Percentiles rank a stretch among this genome's conserved stretches.
Conservation (phyloP, 2,329 filamentous ascomycete species). For the Dactylellina drechsleri region DNA sequence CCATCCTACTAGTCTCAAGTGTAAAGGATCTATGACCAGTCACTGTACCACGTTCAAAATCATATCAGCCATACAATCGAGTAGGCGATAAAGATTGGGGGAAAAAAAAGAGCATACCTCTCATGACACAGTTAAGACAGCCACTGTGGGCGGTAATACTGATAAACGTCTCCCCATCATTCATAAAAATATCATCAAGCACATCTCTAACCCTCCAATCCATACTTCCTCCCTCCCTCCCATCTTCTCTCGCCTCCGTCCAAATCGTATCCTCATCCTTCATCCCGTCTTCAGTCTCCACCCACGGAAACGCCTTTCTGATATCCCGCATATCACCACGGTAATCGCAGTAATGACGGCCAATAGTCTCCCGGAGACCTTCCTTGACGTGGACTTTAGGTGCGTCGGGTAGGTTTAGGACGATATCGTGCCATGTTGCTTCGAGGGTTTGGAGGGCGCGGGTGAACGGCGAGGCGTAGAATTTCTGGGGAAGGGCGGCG, state of each 20-base stretch:
- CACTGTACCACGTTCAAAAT: constrained; percentile 59
- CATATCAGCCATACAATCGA: neutral
- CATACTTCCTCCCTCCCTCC: constrained; percentile 65
- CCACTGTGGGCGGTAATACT: constrained; percentile 72
- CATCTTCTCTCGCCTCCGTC: constrained; percentile 64
- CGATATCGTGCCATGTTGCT: constrained; percentile 69
- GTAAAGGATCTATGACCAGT: constrained; percentile 71
- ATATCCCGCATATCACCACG: constrained; percentile 66
- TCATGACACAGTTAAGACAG: constrained; percentile 42
- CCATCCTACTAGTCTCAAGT: constrained; percentile 73
- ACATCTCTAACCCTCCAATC: constrained; percentile 65
- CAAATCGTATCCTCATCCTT: constrained; percentile 69
- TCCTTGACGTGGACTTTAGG: constrained; percentile 59
- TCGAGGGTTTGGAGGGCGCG: constrained; percentile 73
- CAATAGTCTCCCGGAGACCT: constrained; percentile 71
- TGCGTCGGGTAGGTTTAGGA: constrained; percentile 65
- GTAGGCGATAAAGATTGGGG: neutral
- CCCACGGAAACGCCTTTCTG: constrained; percentile 66
- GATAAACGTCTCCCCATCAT: constrained; percentile 68
- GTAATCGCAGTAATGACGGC: constrained; percentile 74
- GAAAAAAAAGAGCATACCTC: constrained; percentile 55
- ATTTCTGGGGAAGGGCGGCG: constrained; percentile 68
- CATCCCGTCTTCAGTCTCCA: constrained; percentile 71
- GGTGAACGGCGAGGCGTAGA: constrained; percentile 70
- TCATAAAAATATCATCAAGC: constrained; percentile 69